Evolutionary conservation across 148 eudicot genomes (phyloP), one percentile per base, ranked within the genome.

Genomic region (Amaranthus hypochondriacus): DNA sequence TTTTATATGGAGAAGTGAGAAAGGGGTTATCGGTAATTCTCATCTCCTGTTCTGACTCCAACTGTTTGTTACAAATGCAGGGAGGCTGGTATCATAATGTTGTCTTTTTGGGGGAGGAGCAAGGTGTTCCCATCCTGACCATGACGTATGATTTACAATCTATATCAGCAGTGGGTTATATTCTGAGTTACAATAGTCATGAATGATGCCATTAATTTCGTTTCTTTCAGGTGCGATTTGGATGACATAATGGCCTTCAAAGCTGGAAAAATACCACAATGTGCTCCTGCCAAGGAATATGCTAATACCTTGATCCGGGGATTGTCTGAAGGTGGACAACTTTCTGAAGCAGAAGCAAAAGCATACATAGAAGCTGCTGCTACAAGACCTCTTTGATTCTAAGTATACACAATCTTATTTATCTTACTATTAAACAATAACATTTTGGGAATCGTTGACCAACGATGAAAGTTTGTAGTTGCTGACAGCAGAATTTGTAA

Each of bases 31-130:
- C 18, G 3, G 13, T 3, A 49, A 3, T 49, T 4, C 8, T 49
- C 70, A 49, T 49, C 3, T 48, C 9, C 56, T 50, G 9, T 21
- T 5, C 51, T 64, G 47, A 55, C 63, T 62, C 9, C 13, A 69
- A 39, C 69, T 66, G 8, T 52, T 54, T 53, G n/a, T 78, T 48
- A 75, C 62, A 39, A 67, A 54, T 82, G 86, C 92, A 95, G 99
- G 70, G 63, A 4, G 90, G 92, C n/a, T 96, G 97, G 99, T 96
- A 96, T 79, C 88, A 82, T 61, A 89, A 89, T 12, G 91, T 89
- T 3, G 82, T 90, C 69, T 84, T 78, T 73, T 49, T 96, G 81
- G 97, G 97, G 15, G 87, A 87, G 75, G 97, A 96, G 84, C 77
- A 81, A 48, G 90, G 79, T 70, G 83, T 90, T 70, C 96, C 99